Evolutionary conservation across 169 alveolate species (phyloP).

Genomic region (Plasmodium gaboni): DNA sequence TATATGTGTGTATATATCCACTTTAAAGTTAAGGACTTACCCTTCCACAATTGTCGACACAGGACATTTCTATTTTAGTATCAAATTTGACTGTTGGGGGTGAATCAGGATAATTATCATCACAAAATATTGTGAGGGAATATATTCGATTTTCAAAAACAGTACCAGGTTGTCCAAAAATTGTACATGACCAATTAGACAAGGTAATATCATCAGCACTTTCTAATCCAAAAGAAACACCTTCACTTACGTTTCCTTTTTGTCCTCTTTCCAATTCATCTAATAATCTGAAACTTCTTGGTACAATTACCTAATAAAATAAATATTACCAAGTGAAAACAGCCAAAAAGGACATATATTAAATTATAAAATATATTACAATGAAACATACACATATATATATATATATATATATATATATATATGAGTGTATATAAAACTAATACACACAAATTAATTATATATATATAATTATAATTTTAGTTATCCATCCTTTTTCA

Average conservation of each 20-base stretch:
- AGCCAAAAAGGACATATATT: slow-evolving; percentile 2
- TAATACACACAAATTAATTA: too few relatives aligned
- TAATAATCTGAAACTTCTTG: slow-evolving; percentile 97
- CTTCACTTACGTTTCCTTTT: slow-evolving; percentile 96
- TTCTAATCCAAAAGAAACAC: slow-evolving; percentile 96
- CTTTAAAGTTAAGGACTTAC: slow-evolving; percentile 71
- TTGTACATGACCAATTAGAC: slow-evolving; percentile 96
- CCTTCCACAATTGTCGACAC: slow-evolving; percentile 92
- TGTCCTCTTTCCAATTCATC: slow-evolving; percentile 98
- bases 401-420: background rate
- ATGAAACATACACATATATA: background rate
- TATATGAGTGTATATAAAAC: background rate
- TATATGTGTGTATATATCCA: too few relatives aligned
- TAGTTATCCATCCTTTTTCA: too few relatives aligned
- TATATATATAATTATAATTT: too few relatives aligned
- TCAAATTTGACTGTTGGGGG: slow-evolving; percentile 96
- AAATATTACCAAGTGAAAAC: background rate
- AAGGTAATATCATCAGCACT: slow-evolving; percentile 95
- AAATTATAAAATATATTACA: background rate
- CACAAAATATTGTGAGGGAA: slow-evolving; percentile 94
- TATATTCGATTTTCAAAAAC: slow-evolving; percentile 96
- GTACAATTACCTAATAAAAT: slow-evolving; percentile 90
- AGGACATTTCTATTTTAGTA: slow-evolving; percentile 93
- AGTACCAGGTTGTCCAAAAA: slow-evolving; percentile 95
- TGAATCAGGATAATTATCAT: slow-evolving; percentile 94